Conservation (phyloP, 2,329 filamentous ascomycete species). For the Venturiaceae sp. region DNA sequence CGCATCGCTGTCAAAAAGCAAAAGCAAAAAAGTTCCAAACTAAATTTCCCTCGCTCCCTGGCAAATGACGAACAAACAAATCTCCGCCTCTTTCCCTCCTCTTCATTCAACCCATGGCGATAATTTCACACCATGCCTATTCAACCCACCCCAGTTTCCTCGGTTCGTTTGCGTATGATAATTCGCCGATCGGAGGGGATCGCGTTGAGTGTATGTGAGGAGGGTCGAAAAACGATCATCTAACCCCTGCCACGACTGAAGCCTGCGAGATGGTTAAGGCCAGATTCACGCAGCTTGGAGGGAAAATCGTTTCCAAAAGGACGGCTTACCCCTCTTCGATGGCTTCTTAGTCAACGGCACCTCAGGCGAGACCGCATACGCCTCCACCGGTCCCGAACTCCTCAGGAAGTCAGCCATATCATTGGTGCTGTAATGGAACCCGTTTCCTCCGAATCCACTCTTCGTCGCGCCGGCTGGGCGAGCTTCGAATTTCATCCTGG, state of each 20-base stretch:
- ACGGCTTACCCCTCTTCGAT: slow-evolving; percentile 3
- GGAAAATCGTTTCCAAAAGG: not conserved
- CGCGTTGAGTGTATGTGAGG: not conserved
- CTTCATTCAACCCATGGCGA: not conserved
- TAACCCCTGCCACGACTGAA: not conserved
- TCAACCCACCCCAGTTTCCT: not conserved
- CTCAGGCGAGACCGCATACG: slow-evolving; percentile 11
- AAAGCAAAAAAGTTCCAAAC: not conserved
- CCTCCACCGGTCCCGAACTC: slow-evolving; percentile 25
- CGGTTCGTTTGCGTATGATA: not conserved
- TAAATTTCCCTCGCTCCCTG: not conserved
- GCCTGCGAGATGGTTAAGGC: not conserved
- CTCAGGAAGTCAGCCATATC: slow-evolving; percentile 35
- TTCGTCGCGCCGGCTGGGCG: slow-evolving; percentile 15
- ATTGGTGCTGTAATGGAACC: slow-evolving; percentile 20
- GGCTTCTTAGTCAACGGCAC: slow-evolving; percentile 8
- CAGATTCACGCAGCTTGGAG: not conserved
- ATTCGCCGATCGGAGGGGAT: not conserved
- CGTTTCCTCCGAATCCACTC: slow-evolving; percentile 13
- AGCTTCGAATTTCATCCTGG: slow-evolving; percentile 14
- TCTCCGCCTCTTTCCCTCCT: not conserved
- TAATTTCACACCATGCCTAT: not conserved
- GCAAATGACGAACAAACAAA: not conserved
- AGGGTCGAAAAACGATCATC: not conserved
- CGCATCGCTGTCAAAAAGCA: not conserved